phyloP scores from a whole-genome alignment of 2,329 filamentous ascomycete species.

The Emmonsiellopsis sp. region DNA sequence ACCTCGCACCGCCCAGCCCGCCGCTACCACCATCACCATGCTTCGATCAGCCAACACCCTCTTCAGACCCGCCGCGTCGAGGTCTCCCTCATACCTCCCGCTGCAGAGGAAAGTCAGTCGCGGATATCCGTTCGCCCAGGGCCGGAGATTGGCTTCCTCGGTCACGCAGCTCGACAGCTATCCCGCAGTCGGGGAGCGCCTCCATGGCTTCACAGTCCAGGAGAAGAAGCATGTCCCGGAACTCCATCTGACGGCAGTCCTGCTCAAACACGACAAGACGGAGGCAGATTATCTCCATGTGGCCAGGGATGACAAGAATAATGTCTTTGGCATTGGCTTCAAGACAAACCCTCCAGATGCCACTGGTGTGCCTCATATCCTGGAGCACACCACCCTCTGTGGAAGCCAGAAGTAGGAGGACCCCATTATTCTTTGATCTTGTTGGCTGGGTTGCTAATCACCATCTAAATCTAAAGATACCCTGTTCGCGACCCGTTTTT shows the following conservation, averaged over 20 bases:
- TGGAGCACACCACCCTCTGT: slow-evolving; percentile 94
- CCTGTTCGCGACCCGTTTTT: slow-evolving; percentile 99
- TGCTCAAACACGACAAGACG: slow-evolving; percentile 88
- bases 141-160: slow-evolving; percentile 37
- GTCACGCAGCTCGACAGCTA: slow-evolving; percentile 68
- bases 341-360: slow-evolving; percentile 97
- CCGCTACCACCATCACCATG: slow-evolving; percentile 2
- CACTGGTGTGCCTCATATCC: slow-evolving; percentile 90
- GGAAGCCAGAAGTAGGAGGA: slow-evolving; percentile 75
- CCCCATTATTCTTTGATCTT: neutral
- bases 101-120: neutral
- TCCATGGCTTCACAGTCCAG: slow-evolving; percentile 88
- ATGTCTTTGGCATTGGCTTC: slow-evolving; percentile 99
- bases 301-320: slow-evolving; percentile 90
- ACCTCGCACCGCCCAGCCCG: neutral
- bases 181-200: slow-evolving; percentile 69
- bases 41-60: slow-evolving; percentile 5
- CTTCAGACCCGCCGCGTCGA: slow-evolving; percentile 1
- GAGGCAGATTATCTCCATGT: slow-evolving; percentile 94
- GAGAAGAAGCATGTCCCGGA: slow-evolving; percentile 88
- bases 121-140: neutral
- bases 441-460: slow-evolving; percentile 8
- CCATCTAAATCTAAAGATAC: slow-evolving; percentile 47
- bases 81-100: neutral
- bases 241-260: slow-evolving; percentile 81